phyloP scores from a whole-genome alignment of 78 protist genomes.

The Dictyostelium capitatum region DNA sequence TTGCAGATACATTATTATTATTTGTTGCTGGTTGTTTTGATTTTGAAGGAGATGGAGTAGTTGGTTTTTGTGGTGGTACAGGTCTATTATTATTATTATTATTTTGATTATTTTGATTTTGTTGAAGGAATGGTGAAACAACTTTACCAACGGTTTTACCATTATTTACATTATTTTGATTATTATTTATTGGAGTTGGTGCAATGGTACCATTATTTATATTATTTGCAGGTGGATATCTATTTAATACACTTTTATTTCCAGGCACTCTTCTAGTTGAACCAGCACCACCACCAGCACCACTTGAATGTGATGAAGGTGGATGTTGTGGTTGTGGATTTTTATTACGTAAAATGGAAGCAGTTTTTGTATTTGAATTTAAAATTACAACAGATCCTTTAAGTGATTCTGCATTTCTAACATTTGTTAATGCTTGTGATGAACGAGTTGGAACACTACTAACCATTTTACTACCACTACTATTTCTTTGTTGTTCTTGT shows the following conservation, averaged over 20 bases:
- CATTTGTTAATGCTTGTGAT: neutral
- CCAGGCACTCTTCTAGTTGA: neutral
- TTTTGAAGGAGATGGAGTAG: neutral
- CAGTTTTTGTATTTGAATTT: constrained; percentile 58
- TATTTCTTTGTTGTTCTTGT: constrained; percentile 20
- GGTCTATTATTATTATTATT: neutral
- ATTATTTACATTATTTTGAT: neutral
- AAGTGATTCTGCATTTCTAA: constrained; percentile 34
- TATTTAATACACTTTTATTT: constrained; percentile 27
- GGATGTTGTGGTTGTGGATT: constrained; percentile 5
- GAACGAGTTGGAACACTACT: neutral
- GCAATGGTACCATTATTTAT: neutral
- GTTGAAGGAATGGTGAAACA: constrained; percentile 22
- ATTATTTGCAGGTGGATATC: constrained; percentile 31
- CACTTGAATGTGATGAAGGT: neutral
- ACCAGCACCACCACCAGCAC: constrained; percentile 7
- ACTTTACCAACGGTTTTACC: neutral
- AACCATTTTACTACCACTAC: constrained; percentile 5
- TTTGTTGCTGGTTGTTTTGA: neutral
- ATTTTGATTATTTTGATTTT: neutral
- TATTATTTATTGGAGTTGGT: neutral
- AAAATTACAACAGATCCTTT: constrained; percentile 60
- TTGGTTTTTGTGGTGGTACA: neutral
- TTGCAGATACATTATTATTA: neutral
- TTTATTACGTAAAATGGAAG: constrained; percentile 65